A percentile compares a stretch with the other conserved stretches of the same genome.
Conservation (phyloP, 345 rosid genomes). For the Eucalyptus erythrocorys region DNA sequence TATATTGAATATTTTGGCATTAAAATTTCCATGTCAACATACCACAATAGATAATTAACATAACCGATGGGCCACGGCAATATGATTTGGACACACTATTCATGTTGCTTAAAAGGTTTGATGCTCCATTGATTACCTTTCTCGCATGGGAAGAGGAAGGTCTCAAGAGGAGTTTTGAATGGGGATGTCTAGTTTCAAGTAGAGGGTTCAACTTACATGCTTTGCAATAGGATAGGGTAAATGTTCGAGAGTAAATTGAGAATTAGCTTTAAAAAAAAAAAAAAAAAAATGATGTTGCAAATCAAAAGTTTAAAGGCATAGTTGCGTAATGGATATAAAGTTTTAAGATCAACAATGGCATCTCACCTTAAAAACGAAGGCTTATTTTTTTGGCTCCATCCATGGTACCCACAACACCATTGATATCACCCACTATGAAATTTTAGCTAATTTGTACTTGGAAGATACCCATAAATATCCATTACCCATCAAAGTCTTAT, state of each 20-base stretch:
- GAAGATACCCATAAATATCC: neutral
- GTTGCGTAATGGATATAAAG: fast-evolving
- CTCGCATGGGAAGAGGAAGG: too few species aligned
- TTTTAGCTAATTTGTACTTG: neutral
- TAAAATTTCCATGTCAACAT: neutral
- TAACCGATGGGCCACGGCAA: neutral
- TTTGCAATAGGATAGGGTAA: too few species aligned
- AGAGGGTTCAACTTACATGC: too few species aligned
- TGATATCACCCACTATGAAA: neutral
- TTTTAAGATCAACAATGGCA: neutral
- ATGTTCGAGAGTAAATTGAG: too few species aligned
- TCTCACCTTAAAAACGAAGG: neutral
- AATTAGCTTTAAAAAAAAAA: too few species aligned
- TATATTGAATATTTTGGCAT: neutral
- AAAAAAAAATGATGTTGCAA: neutral
- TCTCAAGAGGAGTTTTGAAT: too few species aligned
- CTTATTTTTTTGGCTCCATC: neutral
- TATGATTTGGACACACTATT: neutral
- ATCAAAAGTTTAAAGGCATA: neutral
- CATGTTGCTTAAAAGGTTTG: neutral
- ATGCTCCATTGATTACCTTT: too few species aligned
- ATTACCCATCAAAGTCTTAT: neutral
- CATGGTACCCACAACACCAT: neutral
- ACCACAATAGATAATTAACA: neutral
- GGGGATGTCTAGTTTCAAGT: too few species aligned